phyloP scores from a whole-genome alignment of 805 yeast genomes.

The Suhomyces sp. region DNA sequence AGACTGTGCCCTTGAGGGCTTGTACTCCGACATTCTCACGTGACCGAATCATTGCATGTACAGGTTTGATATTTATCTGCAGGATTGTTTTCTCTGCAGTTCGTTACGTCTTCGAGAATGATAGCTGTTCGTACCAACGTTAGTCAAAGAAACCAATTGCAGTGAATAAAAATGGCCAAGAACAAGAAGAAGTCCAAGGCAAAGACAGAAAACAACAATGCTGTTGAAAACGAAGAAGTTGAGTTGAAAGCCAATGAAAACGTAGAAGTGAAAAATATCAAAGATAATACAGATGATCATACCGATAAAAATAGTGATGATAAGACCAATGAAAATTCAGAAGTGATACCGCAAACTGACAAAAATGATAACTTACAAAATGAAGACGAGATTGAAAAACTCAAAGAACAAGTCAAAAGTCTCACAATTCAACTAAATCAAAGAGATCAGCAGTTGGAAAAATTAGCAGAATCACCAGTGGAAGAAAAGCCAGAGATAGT shows the following conservation, averaged over 20 bases:
- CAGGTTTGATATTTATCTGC: neutral
- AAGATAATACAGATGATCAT: neutral
- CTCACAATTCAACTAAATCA: constrained; percentile 6
- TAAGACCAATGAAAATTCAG: neutral
- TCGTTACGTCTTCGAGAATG: neutral
- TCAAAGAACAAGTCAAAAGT: constrained; percentile 7
- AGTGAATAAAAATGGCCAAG: constrained; percentile 16
- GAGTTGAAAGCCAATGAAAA: neutral
- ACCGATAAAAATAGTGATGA: neutral
- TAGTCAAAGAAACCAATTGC: neutral
- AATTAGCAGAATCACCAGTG: constrained; percentile 28
- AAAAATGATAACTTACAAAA: neutral
- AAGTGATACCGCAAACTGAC: neutral
- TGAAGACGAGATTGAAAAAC: neutral
- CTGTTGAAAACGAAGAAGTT: neutral
- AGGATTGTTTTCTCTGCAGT: too few relatives aligned
- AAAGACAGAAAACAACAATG: constrained; percentile 9
- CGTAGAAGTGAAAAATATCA: neutral
- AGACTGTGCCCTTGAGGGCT: too few relatives aligned
- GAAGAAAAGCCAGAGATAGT: constrained; percentile 23
- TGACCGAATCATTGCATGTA: neutral
- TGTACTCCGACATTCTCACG: too few relatives aligned
- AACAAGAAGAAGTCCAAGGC: constrained; percentile 23
- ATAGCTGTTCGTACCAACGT: neutral
- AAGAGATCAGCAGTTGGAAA: constrained; percentile 22